Conservation (phyloP, 768 basidiomycete species). For the Hypholoma sublateritium region DNA sequence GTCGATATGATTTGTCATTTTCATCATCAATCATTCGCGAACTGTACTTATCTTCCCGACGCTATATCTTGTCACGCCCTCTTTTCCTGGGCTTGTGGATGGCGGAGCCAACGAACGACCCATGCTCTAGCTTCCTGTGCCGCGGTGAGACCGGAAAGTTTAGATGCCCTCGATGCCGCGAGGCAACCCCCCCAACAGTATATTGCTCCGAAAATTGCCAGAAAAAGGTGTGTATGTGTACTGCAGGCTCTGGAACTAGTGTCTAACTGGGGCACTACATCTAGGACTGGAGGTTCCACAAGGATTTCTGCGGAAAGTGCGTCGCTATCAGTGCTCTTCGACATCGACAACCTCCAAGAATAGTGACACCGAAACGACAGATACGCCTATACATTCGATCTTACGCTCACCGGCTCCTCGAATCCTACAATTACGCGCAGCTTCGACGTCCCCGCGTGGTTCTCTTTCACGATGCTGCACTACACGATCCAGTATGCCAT, state of each 20-base stretch:
- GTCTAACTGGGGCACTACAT: not conserved
- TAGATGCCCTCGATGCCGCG: not conserved
- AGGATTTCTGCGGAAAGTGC: conserved; percentile 2
- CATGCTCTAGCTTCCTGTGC: too few species aligned
- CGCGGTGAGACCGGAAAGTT: not conserved
- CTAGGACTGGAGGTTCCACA: conserved; percentile 8
- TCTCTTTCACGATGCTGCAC: conserved; percentile 7
- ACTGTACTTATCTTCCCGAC: too few species aligned
- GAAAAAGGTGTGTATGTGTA: not conserved
- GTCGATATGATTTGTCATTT: too few species aligned
- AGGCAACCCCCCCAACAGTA: not conserved
- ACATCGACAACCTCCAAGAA: too few species aligned
- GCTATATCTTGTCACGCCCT: too few species aligned
- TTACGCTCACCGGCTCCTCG: conserved; percentile 1
- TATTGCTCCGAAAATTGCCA: not conserved
- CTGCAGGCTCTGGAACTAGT: not conserved
- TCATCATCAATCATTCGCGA: too few species aligned
- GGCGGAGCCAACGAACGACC: too few species aligned
- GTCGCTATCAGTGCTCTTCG: not conserved
- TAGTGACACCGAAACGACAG: not conserved
- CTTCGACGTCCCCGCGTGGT: conserved; percentile 8
- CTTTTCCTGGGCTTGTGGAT: too few species aligned
- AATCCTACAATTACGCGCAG: conserved; percentile 4
- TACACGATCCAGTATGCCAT: conserved; percentile 10
- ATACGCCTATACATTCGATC: conserved; percentile 7